Evolutionary conservation across 805 yeast genomes (phyloP).

Genomic region (Debaryomyces tyrocola): DNA sequence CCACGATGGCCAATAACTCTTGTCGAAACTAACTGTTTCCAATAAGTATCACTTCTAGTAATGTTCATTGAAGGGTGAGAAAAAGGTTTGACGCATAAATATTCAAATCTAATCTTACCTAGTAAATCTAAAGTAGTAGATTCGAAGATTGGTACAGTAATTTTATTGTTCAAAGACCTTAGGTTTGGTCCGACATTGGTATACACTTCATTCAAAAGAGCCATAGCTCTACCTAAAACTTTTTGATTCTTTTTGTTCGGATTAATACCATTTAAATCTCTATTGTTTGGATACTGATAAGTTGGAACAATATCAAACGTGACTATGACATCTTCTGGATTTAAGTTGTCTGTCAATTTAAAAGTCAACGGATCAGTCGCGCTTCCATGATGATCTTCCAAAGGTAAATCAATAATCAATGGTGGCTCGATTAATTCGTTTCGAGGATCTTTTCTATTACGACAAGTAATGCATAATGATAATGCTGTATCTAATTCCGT

Average conservation of each 20-base stretch:
- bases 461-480: conserved; percentile 60
- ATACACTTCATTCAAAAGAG: conserved; percentile 58
- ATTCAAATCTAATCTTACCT: conserved; percentile 77
- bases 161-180: conserved; percentile 62
- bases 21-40: conserved; percentile 87
- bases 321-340: conserved; percentile 54
- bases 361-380: conserved; percentile 77
- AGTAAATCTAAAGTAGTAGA: conserved; percentile 67
- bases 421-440: conserved; percentile 49
- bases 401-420: conserved; percentile 71
- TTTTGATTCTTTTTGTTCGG: conserved; percentile 11
- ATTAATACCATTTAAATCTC: conserved; percentile 8
- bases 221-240: conserved; percentile 81
- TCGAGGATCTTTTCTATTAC: conserved; percentile 19
- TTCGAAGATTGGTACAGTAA: conserved; percentile 77
- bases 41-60: conserved; percentile 74
- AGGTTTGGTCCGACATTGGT: conserved; percentile 68
- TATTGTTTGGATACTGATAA: conserved; percentile 50
- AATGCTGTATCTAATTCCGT: conserved; percentile 88
- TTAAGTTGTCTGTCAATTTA: conserved; percentile 48
- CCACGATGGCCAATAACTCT: conserved; percentile 97
- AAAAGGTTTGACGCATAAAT: conserved; percentile 70
- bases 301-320: conserved; percentile 90
- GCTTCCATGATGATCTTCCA: conserved; percentile 71
- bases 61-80: conserved; percentile 65